Evolutionary conservation across 257 asterid genomes (phyloP).

Genomic region (Jacaranda copaia): DNA sequence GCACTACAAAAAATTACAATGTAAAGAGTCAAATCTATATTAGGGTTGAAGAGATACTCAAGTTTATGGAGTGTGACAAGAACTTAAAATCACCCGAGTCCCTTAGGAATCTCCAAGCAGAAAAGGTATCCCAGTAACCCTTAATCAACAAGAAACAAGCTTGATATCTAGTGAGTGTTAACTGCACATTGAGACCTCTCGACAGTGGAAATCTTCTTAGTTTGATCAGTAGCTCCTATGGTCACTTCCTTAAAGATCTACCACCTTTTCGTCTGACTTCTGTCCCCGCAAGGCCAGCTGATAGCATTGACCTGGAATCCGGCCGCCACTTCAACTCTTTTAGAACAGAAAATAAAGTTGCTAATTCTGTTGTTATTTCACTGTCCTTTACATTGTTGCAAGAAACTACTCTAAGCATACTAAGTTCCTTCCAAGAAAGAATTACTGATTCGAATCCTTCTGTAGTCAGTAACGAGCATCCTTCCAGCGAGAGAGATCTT

Average conservation of each 20-base stretch:
- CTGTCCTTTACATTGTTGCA: constrained; percentile 86
- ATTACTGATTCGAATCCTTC: constrained; percentile 80
- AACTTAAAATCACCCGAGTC: neutral
- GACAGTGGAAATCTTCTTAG: neutral
- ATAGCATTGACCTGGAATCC: constrained; percentile 69
- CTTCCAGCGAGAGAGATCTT: constrained; percentile 74
- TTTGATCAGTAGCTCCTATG: constrained; percentile 12
- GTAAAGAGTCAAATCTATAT: constrained; percentile 3
- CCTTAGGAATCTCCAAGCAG: neutral
- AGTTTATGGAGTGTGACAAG: neutral
- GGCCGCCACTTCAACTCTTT: constrained; percentile 96
- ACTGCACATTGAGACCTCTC: no score
- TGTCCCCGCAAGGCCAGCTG: constrained; percentile 76
- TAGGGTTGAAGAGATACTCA: constrained; percentile 15
- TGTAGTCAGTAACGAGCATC: constrained; percentile 87
- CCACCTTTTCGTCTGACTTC: constrained; percentile 89
- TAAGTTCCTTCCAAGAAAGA: constrained; percentile 83
- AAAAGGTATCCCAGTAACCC: constrained; percentile 5
- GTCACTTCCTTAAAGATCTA: constrained; percentile 68
- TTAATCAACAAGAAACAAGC: constrained; percentile 3
- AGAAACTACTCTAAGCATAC: constrained; percentile 77
- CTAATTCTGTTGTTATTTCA: constrained; percentile 81
- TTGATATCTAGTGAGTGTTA: no score
- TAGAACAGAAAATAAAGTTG: constrained; percentile 72
- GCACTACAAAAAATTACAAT: constrained; percentile 26